phyloP scores from a whole-genome alignment of 352 stramenopile species.

The Globisporangium lucens region DNA sequence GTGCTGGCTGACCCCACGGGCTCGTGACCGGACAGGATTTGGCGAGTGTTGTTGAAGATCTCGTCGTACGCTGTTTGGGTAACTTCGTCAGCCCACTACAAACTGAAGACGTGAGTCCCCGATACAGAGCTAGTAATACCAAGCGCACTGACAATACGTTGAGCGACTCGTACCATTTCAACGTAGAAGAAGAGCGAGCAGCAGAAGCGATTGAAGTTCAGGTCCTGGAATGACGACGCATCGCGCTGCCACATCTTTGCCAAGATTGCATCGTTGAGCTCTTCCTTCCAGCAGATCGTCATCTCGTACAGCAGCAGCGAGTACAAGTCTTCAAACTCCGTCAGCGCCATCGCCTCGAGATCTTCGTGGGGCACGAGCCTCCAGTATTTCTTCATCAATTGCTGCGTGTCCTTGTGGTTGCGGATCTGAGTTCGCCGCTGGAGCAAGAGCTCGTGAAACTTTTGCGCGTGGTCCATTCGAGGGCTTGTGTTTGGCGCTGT shows the following conservation, averaged over 20 bases:
- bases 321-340: conserved; percentile 50
- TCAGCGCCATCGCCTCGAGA: conserved; percentile 18
- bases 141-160: too few species aligned
- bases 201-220: conserved; percentile 54
- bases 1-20: neutral
- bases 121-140: too few species aligned
- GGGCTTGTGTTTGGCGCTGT: too few species aligned
- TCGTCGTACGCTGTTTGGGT: conserved; percentile 1
- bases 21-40: conserved; percentile 20
- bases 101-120: neutral
- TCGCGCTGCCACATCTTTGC: conserved; percentile 52
- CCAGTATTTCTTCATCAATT: conserved; percentile 45
- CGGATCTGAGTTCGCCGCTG: conserved; percentile 44
- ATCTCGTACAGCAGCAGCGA: conserved; percentile 55
- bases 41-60: conserved; percentile 18
- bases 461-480: conserved; percentile 36
- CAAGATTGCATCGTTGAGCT: conserved; percentile 39
- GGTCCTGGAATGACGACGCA: conserved; percentile 23
- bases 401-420: conserved; percentile 30
- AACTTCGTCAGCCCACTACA: conserved; percentile 1
- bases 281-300: conserved; percentile 61
- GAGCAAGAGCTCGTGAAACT: conserved; percentile 38
- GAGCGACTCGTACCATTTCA: conserved; percentile 38
- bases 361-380: conserved; percentile 20
- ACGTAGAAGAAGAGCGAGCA: conserved; percentile 58